Percentiles rank a stretch among this genome's conserved stretches.
Evolutionary conservation across 257 asterid genomes (phyloP).

Genomic region (Nicotiana tabacum): DNA sequence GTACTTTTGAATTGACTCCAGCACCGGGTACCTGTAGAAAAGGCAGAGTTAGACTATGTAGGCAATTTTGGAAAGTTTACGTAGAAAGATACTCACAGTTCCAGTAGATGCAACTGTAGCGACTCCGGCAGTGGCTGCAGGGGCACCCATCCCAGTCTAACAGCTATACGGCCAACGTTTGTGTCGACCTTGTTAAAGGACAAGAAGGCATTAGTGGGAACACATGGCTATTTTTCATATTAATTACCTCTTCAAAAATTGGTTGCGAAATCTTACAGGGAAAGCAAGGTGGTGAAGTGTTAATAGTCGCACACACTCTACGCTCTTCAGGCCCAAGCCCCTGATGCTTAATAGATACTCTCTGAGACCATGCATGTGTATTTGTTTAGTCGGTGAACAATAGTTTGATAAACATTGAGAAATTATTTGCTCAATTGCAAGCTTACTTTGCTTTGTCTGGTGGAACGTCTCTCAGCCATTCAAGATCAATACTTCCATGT

Average conservation of each 20-base stretch:
- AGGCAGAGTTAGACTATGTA: constrained; percentile 1
- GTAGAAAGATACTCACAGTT: constrained; percentile 58
- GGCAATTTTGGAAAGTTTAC: neutral
- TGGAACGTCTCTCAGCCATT: constrained; percentile 92
- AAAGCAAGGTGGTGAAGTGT: constrained; percentile 98
- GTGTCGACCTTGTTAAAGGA: constrained; percentile 72
- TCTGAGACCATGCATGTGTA: constrained; percentile 36
- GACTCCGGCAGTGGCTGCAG: constrained; percentile 97
- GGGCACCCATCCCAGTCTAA: constrained; percentile 99
- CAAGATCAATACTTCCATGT: constrained; percentile 85
- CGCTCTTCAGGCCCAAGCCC: constrained; percentile 96
- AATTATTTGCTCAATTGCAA: constrained; percentile 7
- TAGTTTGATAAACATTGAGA: constrained; percentile 12
- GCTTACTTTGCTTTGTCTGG: constrained; percentile 96
- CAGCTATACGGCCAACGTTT: constrained; percentile 98
- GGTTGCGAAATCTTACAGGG: constrained; percentile 65
- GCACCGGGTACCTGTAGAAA: constrained; percentile 43
- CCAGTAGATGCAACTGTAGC: constrained; percentile 90
- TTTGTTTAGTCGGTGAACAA: constrained; percentile 7
- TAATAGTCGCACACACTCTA: constrained; percentile 94
- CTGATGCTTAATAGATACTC: constrained; percentile 86
- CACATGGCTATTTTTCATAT: neutral
- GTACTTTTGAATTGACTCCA: constrained; percentile 48
- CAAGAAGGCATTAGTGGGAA: constrained; percentile 8
- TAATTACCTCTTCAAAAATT: neutral